These are phyloP conservation scores for Amanita fuliginea DNA, from an alignment of 768 basidiomycete genomes.

Conservation along the genomic window DNA sequence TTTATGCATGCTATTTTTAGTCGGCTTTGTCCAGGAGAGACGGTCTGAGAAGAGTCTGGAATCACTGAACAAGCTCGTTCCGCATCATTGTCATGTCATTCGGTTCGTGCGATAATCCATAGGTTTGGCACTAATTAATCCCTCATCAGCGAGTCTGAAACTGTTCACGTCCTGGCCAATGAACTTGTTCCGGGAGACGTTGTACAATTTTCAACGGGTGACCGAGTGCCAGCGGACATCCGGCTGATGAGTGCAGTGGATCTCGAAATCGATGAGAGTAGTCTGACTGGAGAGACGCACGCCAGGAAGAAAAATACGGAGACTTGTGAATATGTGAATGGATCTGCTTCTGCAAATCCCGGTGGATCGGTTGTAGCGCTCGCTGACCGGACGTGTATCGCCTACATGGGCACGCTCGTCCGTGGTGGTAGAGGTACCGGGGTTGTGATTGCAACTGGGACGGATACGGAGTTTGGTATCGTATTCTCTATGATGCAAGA, in stretches of 20 bases:
- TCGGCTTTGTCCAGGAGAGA: constrained; percentile 93
- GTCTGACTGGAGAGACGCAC: constrained; percentile 86
- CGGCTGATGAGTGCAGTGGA: constrained; percentile 74
- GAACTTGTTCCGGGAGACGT: constrained; percentile 95
- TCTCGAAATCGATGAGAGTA: constrained; percentile 92
- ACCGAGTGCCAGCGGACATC: constrained; percentile 90
- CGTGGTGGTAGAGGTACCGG: constrained; percentile 82
- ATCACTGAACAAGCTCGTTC: constrained; percentile 92
- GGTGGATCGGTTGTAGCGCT: constrained; percentile 34
- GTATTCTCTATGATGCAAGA: constrained; percentile 99
- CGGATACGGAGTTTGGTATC: constrained; percentile 88
- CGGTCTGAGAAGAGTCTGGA: constrained; percentile 92
- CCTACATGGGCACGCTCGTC: constrained; percentile 94
- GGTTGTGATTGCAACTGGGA: constrained; percentile 79
- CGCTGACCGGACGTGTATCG: constrained; percentile 80
- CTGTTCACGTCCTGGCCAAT: constrained; percentile 81
- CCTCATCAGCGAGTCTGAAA: constrained; percentile 39
- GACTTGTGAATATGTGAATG: constrained; percentile 36
- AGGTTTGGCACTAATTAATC: constrained; percentile 15
- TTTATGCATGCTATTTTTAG: constrained; percentile 20
- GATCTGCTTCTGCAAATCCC: constrained; percentile 22
- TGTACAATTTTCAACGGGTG: constrained; percentile 81
- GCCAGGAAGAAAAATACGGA: constrained; percentile 60
- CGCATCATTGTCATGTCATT: constrained; percentile 89
- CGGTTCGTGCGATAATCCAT: constrained; percentile 26